Percentiles rank a stretch among this genome's conserved stretches.
Conservation (phyloP, 148 eudicot genomes). For the Salicornia ramosissima region DNA sequence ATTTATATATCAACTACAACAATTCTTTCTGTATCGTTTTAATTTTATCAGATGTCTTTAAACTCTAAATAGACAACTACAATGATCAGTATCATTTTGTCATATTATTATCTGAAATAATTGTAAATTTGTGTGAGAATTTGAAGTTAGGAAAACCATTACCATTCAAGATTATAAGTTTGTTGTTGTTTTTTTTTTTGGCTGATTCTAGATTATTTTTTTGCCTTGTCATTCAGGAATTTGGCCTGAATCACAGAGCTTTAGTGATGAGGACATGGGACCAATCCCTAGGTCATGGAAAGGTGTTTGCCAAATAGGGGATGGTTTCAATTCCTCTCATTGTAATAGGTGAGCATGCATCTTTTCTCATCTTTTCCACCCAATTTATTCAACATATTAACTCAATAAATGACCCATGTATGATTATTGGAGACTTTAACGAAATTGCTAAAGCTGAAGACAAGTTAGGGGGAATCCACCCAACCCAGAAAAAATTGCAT, state of each 20-base stretch:
- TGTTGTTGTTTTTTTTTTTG: neutral
- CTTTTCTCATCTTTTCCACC: neutral
- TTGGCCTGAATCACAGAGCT: constrained; percentile 92
- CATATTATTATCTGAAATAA: too few species aligned
- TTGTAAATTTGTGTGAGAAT: neutral
- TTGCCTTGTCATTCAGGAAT: constrained; percentile 38
- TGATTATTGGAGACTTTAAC: too few species aligned
- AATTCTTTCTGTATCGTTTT: neutral
- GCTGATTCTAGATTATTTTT: neutral
- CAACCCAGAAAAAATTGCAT: too few species aligned
- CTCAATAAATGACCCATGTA: too few species aligned
- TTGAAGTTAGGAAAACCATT: neutral
- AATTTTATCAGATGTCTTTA: too few species aligned
- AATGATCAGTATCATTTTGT: neutral
- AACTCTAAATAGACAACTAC: neutral
- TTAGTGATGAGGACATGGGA: constrained; percentile 64
- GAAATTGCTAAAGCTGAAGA: too few species aligned
- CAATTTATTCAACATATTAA: neutral
- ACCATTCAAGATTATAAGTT: too few species aligned
- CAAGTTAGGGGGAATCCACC: too few species aligned
- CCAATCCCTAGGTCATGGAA: constrained; percentile 75
- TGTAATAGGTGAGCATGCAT: constrained; percentile 61
- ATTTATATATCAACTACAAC: neutral
- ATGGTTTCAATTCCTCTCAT: constrained; percentile 57
- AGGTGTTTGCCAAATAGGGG: constrained; percentile 81